These are phyloP conservation scores for Mycena latifolia DNA, from an alignment of 768 basidiomycete species.

Conservation along the genomic window DNA sequence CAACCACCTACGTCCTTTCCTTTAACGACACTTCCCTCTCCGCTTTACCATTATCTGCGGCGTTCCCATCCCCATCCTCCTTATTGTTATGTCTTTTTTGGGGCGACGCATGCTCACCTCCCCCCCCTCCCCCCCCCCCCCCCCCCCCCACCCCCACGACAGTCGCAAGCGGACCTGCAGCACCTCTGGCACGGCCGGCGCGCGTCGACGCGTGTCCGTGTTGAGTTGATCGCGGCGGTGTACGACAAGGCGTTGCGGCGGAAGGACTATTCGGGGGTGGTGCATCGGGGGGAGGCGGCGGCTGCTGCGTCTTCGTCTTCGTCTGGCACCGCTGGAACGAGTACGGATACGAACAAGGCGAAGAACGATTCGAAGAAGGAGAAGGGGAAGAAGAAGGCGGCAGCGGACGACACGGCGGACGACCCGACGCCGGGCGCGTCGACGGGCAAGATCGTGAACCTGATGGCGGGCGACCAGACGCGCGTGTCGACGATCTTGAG, in stretches of 20 bases:
- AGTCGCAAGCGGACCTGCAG: slow-evolving; percentile 82
- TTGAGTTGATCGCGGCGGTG: slow-evolving; percentile 86
- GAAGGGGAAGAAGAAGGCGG: neutral
- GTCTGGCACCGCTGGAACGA: neutral
- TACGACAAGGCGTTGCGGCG: slow-evolving; percentile 92
- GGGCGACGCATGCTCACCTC: no score
- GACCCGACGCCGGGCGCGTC: slow-evolving; percentile 85
- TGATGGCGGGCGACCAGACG: slow-evolving; percentile 88
- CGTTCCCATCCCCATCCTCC: no score
- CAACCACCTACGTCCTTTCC: no score
- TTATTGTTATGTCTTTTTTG: no score
- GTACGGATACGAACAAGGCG: neutral
- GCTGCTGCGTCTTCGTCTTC: slow-evolving; percentile 6
- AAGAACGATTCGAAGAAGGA: neutral
- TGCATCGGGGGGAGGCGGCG: slow-evolving; percentile 46
- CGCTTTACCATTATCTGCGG: no score
- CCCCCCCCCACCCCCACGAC: no score
- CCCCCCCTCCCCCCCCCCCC: no score
- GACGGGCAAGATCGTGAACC: slow-evolving; percentile 89
- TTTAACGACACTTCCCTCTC: no score
- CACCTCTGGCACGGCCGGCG: slow-evolving; percentile 87
- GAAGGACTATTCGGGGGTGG: slow-evolving; percentile 84
- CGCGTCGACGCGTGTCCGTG: slow-evolving; percentile 76
- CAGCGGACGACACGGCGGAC: slow-evolving; percentile 47
- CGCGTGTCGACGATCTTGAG: slow-evolving; percentile 42